These are phyloP conservation scores for Termitomyces sp. DNA, from an alignment of 1,284 basidiomycete species.

Conservation along the genomic window DNA sequence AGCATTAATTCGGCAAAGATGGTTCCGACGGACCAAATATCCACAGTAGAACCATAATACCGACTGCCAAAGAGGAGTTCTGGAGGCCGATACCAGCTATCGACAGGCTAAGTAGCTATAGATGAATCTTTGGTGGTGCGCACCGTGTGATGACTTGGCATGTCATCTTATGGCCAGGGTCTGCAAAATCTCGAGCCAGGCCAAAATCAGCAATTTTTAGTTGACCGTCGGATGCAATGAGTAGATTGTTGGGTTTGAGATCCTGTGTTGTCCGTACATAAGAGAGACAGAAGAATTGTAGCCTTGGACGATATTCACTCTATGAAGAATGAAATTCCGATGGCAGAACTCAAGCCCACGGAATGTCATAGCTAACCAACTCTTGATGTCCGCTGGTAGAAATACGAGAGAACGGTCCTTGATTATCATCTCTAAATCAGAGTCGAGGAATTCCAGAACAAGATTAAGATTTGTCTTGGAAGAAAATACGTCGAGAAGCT, in stretches of 20 bases:
- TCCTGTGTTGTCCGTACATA: conserved; percentile 51
- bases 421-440: conserved; percentile 97
- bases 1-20: conserved; percentile 97
- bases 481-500: conserved; percentile 97
- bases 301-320: conserved; percentile 48
- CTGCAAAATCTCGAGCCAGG: conserved; percentile 92
- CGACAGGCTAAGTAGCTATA: conserved; percentile 2
- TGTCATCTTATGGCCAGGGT: conserved; percentile 94
- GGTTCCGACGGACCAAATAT: conserved; percentile 94
- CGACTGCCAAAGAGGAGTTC: conserved; percentile 87
- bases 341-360: conserved; percentile 97
- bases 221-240: conserved; percentile 86
- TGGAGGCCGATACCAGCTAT: conserved; percentile 95
- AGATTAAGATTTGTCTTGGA: conserved; percentile 96
- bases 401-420: conserved; percentile 91
- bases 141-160: conserved; percentile 96
- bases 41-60: conserved; percentile 85
- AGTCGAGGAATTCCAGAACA: conserved; percentile 95
- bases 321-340: conserved; percentile 88
- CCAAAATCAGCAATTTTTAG: conserved; percentile 99
- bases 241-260: conserved; percentile 97
- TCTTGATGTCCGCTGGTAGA: conserved; percentile 93
- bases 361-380: conserved; percentile 98
- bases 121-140: conserved; percentile 1
- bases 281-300: conserved; percentile 1